phyloP scores from a whole-genome alignment of 1,139 yeast genomes.

The Nakaseomyces uthaithaninus region DNA sequence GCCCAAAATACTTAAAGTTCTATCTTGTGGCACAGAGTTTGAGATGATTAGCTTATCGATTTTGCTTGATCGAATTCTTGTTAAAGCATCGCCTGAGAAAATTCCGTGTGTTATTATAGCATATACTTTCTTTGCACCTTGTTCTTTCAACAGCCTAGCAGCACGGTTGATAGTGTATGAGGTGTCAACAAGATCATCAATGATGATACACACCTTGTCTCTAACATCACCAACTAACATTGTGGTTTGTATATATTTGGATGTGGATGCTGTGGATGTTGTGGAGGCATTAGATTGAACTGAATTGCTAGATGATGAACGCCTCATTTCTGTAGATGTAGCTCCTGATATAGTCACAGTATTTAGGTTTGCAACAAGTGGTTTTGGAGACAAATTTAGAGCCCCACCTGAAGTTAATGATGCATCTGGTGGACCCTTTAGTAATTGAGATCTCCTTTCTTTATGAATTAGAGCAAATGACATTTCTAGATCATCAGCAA shows the following conservation, averaged over 20 bases:
- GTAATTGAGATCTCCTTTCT: constrained; percentile 58
- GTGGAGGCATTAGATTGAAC: constrained; percentile 5
- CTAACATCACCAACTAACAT: constrained; percentile 92
- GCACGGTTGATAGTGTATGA: constrained; percentile 89
- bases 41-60: constrained; percentile 85
- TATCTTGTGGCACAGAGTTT: constrained; percentile 84
- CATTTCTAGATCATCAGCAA: constrained; percentile 85
- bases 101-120: constrained; percentile 91
- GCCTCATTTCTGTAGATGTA: constrained; percentile 7
- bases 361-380: constrained; percentile 19
- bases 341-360: constrained; percentile 4
- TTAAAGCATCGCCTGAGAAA: constrained; percentile 84
- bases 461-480: constrained; percentile 93
- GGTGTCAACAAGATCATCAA: constrained; percentile 92
- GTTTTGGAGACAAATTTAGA: constrained; percentile 22
- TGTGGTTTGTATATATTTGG: constrained; percentile 37
- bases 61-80: constrained; percentile 55
- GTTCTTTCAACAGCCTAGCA: constrained; percentile 81
- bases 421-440: constrained; percentile 32
- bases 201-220: constrained; percentile 72
- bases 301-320: constrained; percentile 7
- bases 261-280: constrained; percentile 12
- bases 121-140: constrained; percentile 80
- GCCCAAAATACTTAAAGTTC: constrained; percentile 39
- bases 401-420: constrained; percentile 29